Percentiles rank a stretch among this genome's conserved stretches.
phyloP scores from a whole-genome alignment of 2,329 filamentous ascomycete genomes.

The Endocalyx cinctus region DNA sequence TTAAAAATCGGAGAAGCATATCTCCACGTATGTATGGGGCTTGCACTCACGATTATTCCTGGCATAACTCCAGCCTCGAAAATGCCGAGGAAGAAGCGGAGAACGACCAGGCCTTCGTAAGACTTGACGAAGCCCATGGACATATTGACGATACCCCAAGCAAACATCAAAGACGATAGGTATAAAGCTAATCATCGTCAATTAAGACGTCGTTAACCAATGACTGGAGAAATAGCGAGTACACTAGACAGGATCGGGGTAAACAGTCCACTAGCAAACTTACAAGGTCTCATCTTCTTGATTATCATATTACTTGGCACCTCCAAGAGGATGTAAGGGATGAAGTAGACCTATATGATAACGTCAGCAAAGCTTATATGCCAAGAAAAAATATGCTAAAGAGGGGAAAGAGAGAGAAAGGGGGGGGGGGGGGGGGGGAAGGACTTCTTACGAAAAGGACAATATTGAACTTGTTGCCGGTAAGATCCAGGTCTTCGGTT shows the following conservation, averaged over 20 bases:
- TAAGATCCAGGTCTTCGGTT: conserved; percentile 35
- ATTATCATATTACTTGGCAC: conserved; percentile 42
- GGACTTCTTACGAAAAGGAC: conserved; percentile 30
- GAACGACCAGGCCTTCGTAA: conserved; percentile 33
- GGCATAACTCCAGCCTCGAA: conserved; percentile 45
- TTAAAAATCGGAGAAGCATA: too few species aligned
- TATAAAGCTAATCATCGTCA: conserved; percentile 26
- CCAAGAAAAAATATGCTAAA: too few species aligned
- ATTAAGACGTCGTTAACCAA: too few species aligned
- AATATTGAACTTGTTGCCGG: conserved; percentile 39
- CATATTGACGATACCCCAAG: conserved; percentile 43
- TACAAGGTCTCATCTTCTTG: conserved; percentile 35
- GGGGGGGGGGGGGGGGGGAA: conserved; percentile 5
- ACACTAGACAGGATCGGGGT: not conserved
- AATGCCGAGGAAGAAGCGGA: conserved; percentile 40
- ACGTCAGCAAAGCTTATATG: conserved; percentile 4
- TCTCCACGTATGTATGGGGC: too few species aligned
- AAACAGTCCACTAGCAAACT: conserved; percentile 1
- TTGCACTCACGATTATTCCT: conserved; percentile 37
- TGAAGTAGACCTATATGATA: conserved; percentile 27
- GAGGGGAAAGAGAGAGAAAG: too few species aligned
- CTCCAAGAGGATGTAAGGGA: conserved; percentile 41
- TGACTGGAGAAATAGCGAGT: not conserved
- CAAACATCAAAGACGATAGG: conserved; percentile 34
- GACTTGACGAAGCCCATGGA: conserved; percentile 41